Base-by-base conservation (phyloP, 345 rosid genomes). In the Salix purpurea region DNA sequence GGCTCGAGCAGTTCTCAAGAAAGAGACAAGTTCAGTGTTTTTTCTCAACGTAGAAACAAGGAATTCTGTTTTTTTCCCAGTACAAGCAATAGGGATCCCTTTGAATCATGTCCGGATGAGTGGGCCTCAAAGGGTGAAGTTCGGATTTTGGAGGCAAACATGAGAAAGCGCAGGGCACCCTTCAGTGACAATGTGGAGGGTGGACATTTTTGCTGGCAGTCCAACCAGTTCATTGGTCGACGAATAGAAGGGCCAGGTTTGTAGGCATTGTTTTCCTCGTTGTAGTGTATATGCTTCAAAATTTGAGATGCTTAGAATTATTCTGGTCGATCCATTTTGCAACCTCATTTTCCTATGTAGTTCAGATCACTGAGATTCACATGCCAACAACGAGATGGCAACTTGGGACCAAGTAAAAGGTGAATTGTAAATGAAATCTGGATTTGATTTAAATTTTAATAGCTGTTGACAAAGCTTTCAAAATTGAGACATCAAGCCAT, bases 61-160 rank as follows among this genome's bases (percentile, higher is more conserved):
- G 94, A 88, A 80, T 81, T 89, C 79, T 77, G 85, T 80, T 86
- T 91, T 77, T 90, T 90, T 67, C 91, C 92, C 2, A 84, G 82
- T 80, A 87, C 76, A 81, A 81, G 77, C 80, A 76, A 79, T 79
- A 77, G 75, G 58, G 79, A 83, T 74, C 80, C 70, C 69, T 82
- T 76, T 42, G 83, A 81, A 21, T 83, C 82, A 54, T 65, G 72
- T 78, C 74, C 86, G 6, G 71, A 75, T 69, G 84, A 79, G 60
- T 72, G 73, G 87, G 71, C 83, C 71, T 58, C 87, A 54, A 77
- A 70, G 76, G 82, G 62, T 71, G 84, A 86, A 79, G 82, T 74
- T 80, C 75, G 73, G 77, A 82, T 70, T 76, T 74, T 84, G 65
- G 89, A 80, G 70, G 82, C 74, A 5, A 70, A 85, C 65, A 75